These are phyloP conservation scores for Grosmannia serpens DNA, from an alignment of 2,329 filamentous ascomycete genomes.

Conservation along the genomic window DNA sequence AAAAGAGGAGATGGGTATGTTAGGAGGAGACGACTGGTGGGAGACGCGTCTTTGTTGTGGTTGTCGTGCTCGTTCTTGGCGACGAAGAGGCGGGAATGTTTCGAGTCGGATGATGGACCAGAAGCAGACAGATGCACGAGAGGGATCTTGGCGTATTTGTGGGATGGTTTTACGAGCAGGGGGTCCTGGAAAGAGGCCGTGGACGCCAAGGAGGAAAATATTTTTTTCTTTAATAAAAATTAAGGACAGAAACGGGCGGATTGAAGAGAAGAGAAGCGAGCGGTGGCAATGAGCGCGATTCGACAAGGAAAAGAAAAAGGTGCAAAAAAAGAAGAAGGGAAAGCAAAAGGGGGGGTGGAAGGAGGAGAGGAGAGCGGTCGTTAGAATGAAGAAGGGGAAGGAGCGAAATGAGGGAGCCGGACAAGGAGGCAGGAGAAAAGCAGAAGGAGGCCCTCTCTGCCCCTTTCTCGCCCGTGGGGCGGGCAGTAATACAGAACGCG, in stretches of 20 bases:
- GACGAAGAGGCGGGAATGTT: not conserved
- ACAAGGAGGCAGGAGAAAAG: not conserved
- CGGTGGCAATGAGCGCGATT: not conserved
- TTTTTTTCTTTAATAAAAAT: not conserved
- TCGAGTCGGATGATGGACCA: not conserved
- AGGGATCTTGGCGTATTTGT: not conserved
- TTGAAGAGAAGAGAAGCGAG: not conserved
- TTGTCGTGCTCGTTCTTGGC: not conserved
- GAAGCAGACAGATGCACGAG: not conserved
- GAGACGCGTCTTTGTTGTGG: too few species aligned
- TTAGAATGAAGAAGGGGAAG: not conserved
- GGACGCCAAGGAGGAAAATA: not conserved
- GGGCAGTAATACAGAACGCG: not conserved
- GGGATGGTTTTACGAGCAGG: not conserved
- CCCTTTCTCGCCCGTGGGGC: constrained; percentile 6
- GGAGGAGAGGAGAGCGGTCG: not conserved
- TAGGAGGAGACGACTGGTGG: not conserved
- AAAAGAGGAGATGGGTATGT: not conserved
- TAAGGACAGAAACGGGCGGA: not conserved
- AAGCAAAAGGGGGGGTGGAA: not conserved
- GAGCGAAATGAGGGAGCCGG: not conserved
- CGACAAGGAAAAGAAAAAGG: constrained; percentile 1
- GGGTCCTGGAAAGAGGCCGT: not conserved
- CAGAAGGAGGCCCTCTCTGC: not conserved
- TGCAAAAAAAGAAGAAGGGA: not conserved